Base-by-base conservation (phyloP, 2,329 filamentous ascomycete genomes). In the Colletotrichum noveboracense region DNA sequence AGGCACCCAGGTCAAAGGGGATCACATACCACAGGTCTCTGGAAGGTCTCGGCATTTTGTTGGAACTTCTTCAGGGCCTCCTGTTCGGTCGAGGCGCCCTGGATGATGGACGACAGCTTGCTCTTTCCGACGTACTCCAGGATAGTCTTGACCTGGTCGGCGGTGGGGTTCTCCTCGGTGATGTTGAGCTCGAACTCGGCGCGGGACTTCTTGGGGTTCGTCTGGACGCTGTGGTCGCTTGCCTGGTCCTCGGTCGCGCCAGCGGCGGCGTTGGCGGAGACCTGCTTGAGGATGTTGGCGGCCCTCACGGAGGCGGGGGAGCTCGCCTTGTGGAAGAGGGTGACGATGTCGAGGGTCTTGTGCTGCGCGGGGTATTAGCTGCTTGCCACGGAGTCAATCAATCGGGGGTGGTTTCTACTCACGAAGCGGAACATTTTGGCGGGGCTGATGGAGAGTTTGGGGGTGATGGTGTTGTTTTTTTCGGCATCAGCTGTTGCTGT, bases 251-350 rank as follows among this genome's bases (percentile, higher is more conserved):
- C 88, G 3, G 94, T 95, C 12, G 95, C 92, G 26, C 90, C 89
- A 75, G 92, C 88, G 36, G 91, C 85, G 14, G 95, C 92, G 64
- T 91, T 92, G 64, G 94, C 93, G 30, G 94, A 94, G 36, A 92
- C 90, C 86, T 96, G 93, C 87, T 97, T 97, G 76, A 98, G 91
- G 69, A 98, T 87, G 56, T 91, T 93, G 77, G 93, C 91, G 36
- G 94, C 94, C 76, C 94, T 92, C 66, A 91, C 88, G 5, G 96
- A 98, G 78, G 93, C 89, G 26, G 94, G 91, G 70, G 91, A 91
- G 80, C 89, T 90, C 74, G 96, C 91, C 85, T 95, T 94, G 91
- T 98, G 96, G 90, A 98, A 99, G 88, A 99, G 93, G 77, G 96
- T 98, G 83, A 98, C 92, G 79, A 98, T 95, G 88, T 98, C 96